These are phyloP conservation scores for Phtheirospermum japonicum DNA, from an alignment of 257 asterid species.

Conservation along the genomic window DNA sequence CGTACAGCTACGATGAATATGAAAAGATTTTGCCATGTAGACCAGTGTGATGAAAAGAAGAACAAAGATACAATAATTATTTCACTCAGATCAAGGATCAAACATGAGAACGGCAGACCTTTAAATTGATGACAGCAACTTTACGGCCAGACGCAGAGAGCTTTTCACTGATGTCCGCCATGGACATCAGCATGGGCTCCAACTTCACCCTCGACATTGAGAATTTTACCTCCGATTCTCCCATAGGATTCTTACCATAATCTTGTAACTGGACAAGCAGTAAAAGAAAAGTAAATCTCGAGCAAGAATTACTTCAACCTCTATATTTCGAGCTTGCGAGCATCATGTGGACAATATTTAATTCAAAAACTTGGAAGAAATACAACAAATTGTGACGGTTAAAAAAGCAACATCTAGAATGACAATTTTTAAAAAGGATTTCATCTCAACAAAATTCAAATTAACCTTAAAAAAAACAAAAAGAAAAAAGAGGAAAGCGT, in stretches of 20 bases:
- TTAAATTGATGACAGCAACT: constrained; percentile 83
- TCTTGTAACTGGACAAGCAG: constrained; percentile 69
- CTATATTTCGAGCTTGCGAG: constrained; percentile 14
- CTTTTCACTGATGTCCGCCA: constrained; percentile 89
- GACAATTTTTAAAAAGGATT: neutral
- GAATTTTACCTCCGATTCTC: constrained; percentile 81
- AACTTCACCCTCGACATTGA: constrained; percentile 64
- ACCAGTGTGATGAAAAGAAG: constrained; percentile 5
- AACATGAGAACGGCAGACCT: constrained; percentile 47
- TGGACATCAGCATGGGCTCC: constrained; percentile 89
- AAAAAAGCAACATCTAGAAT: neutral
- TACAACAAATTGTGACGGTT: neutral
- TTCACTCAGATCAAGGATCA: constrained; percentile 1
- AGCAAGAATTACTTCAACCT: constrained; percentile 2
- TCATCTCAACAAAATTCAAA: constrained; percentile 3
- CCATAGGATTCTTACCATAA: constrained; percentile 52
- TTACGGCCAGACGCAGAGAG: constrained; percentile 72
- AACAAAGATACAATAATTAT: constrained; percentile 1
- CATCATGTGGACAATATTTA: constrained; percentile 11
- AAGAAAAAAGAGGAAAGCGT: neutral
- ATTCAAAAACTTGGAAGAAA: constrained; percentile 11
- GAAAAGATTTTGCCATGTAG: neutral
- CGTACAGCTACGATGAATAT: neutral
- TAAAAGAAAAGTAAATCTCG: constrained; percentile 19
- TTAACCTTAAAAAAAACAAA: neutral